phyloP scores from a whole-genome alignment of 495 filamentous ascomycete species.

The Hypoxylon subgilvum region DNA sequence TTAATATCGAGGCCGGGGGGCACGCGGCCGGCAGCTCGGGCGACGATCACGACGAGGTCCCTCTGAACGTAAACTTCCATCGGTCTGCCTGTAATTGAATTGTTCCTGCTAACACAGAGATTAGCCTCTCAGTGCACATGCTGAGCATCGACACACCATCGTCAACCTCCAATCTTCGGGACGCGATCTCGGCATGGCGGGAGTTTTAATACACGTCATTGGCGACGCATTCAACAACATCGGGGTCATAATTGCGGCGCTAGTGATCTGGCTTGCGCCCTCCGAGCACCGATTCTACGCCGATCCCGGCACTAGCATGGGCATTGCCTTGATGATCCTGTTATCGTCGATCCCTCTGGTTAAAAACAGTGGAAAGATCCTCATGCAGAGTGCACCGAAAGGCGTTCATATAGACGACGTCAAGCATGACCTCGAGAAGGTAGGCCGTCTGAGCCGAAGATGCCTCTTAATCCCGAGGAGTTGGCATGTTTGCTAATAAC shows the following conservation, averaged over 20 bases:
- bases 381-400: constrained; percentile 83
- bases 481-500: neutral
- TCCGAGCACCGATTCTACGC: constrained; percentile 66
- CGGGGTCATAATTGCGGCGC: constrained; percentile 85
- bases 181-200: constrained; percentile 87
- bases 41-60: constrained; percentile 53
- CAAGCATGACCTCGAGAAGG: constrained; percentile 79
- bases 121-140: constrained; percentile 64
- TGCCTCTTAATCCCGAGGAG: neutral
- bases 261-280: constrained; percentile 78
- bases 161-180: constrained; percentile 38
- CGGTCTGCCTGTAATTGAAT: constrained; percentile 57
- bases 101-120: constrained; percentile 62
- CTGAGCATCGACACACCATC: constrained; percentile 58
- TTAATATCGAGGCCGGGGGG: constrained; percentile 67
- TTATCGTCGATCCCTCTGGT: constrained; percentile 81
- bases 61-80: constrained; percentile 45
- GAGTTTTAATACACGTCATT: constrained; percentile 87
- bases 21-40: constrained; percentile 44
- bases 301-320: constrained; percentile 81
- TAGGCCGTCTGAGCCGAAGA: constrained; percentile 10
- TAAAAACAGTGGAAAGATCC: constrained; percentile 84
- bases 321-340: constrained; percentile 91
- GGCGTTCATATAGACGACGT: constrained; percentile 83
- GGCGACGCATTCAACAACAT: constrained; percentile 93